Base-by-base conservation (phyloP, 352 stramenopile genomes). In the Phytopythium sindhum region DNA sequence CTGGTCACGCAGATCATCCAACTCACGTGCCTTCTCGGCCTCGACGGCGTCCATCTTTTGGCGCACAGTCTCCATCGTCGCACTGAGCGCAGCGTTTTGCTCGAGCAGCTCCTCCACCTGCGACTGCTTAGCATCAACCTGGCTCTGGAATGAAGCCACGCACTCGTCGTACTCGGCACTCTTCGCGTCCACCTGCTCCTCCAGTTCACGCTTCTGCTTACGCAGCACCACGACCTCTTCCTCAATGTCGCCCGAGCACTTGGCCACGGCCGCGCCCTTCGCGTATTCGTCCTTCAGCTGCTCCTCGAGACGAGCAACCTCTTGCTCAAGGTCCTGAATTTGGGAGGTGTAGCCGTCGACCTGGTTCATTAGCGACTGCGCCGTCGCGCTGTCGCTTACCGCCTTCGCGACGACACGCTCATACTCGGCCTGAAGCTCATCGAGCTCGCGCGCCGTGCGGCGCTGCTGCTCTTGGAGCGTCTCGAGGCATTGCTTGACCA, bases 281-380 rank as follows among this genome's bases (percentile, higher is more conserved):
- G 78, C 70, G 61, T 86, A 79, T 37, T 81, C 62, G 45, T 84
- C 63, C 66, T 84, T 80, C 15, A 90, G 60, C 37, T 88, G 70
- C n/a, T 56, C 55, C 37, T 72, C 63, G 14, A 80, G 66, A 60
- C 82, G 64, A 19, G 72, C 65, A 12, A 78, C 72, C 31, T 82
- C 65, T 23, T 63, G 57, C 42, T 89, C 78, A 4, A 91, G 65
- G 8, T 87, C 69, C 17, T 72, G 44, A 26, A 88, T 75, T 31
- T 89, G 74, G 0, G 56, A 62, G n/a, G 62, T 67, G 57, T 79
- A 74, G n/a, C 67, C 65, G 53, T 79, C 75, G 10, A 75, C 67
- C 56, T 85, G 73, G 53, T 63, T 77, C 7, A 75, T 64, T 15
- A 89, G 66, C 23, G 74, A 57, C 24, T 79, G 60, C 10, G 74